A percentile compares a stretch with the other conserved stretches of the same genome.
Evolutionary conservation across 352 stramenopile species (phyloP).

Genomic region (Pythium scleroteichum): DNA sequence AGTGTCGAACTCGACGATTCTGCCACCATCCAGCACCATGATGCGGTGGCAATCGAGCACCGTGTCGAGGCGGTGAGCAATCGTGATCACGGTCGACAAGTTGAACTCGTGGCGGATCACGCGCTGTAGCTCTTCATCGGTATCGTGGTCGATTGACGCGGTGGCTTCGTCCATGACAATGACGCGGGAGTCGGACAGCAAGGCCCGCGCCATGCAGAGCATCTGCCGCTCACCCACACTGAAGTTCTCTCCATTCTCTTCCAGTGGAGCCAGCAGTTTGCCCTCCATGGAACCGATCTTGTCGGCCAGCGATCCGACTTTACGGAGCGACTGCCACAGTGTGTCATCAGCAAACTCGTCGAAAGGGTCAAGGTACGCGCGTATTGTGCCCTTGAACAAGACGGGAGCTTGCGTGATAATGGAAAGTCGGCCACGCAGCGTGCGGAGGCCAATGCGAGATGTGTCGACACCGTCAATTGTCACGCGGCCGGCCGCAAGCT

Average conservation of each 20-base stretch:
- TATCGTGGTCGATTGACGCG: slow-evolving; percentile 82
- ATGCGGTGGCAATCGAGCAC: slow-evolving; percentile 97
- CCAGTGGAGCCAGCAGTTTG: slow-evolving; percentile 56
- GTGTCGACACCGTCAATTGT: slow-evolving; percentile 93
- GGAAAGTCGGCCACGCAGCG: slow-evolving; percentile 86
- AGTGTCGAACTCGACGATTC: slow-evolving; percentile 93
- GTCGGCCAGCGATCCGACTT: slow-evolving; percentile 46
- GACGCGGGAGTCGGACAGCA: slow-evolving; percentile 87
- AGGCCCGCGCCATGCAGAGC: slow-evolving; percentile 94
- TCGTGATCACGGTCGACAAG: slow-evolving; percentile 94
- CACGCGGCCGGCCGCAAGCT: slow-evolving; percentile 88
- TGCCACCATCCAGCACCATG: slow-evolving; percentile 95
- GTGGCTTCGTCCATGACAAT: slow-evolving; percentile 90
- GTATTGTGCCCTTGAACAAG: slow-evolving; percentile 92
- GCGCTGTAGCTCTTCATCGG: slow-evolving; percentile 61
- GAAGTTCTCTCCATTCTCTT: slow-evolving; percentile 93
- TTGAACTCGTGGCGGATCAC: slow-evolving; percentile 89
- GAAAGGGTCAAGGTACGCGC: slow-evolving; percentile 93
- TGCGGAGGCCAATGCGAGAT: slow-evolving; percentile 72
- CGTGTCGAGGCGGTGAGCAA: slow-evolving; percentile 96
- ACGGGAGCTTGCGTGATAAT: slow-evolving; percentile 95
- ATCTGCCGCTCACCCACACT: slow-evolving; percentile 94
- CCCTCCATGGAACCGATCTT: slow-evolving; percentile 65
- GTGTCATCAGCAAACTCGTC: slow-evolving; percentile 67
- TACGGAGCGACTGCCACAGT: slow-evolving; percentile 62